Evolutionary conservation across 805 yeast species (phyloP).

Genomic region (Scheffersomyces stipitis): DNA sequence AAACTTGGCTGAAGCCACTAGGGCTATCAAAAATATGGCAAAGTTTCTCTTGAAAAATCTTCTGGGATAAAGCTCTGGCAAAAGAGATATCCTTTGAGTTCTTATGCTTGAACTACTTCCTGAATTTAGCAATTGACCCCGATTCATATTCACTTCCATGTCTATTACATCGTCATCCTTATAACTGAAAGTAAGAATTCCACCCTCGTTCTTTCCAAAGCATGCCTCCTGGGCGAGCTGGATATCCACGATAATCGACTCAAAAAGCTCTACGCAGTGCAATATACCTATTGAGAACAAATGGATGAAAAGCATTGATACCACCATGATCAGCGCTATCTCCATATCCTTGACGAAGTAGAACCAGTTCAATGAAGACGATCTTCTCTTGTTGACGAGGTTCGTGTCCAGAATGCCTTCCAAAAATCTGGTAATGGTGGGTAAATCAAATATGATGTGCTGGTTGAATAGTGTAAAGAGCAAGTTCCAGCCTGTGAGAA

Average conservation of each 20-base stretch:
- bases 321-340: conserved; percentile 6
- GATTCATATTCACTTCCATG: too few species aligned
- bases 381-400: conserved; percentile 2
- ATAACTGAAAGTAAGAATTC: background rate
- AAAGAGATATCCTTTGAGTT: background rate
- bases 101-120: background rate
- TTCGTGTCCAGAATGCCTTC: conserved; percentile 1
- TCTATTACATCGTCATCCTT: too few species aligned
- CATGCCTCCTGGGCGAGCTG: conserved; percentile 3
- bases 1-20: conserved; percentile 2
- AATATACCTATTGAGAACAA: conserved; percentile 11
- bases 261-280: conserved; percentile 15
- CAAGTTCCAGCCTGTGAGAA: background rate
- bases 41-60: conserved; percentile 2
- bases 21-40: background rate
- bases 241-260: conserved; percentile 9
- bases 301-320: conserved; percentile 11
- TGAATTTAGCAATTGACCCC: background rate
- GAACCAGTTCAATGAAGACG: conserved; percentile 5
- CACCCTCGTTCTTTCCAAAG: background rate
- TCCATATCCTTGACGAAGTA: conserved; percentile 12
- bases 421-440: background rate
- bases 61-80: background rate
- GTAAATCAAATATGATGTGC: conserved; percentile 3
- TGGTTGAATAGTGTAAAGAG: background rate